Evolutionary conservation across 768 basidiomycete species (phyloP).

Genomic region (Tricholoma sp.): DNA sequence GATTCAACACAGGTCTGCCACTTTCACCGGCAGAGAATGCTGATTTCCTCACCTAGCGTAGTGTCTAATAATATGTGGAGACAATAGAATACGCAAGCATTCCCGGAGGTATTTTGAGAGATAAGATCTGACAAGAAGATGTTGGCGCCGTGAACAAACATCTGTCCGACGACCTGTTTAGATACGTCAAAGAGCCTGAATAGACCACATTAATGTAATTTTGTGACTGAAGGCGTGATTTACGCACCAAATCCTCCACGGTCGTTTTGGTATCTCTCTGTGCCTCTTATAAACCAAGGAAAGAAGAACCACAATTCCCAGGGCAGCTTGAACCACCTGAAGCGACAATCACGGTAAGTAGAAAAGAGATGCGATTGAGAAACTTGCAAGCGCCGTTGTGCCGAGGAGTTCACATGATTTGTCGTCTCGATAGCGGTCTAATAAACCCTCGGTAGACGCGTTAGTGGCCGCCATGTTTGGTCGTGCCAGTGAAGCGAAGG

Average conservation of each 20-base stretch:
- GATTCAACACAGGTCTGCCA: not conserved
- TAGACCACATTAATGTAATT: conserved; percentile 10
- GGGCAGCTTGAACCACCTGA: conserved; percentile 76
- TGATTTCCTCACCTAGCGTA: conserved; percentile 62
- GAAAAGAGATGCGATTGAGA: conserved; percentile 24
- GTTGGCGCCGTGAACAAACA: conserved; percentile 77
- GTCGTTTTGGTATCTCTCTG: conserved; percentile 76
- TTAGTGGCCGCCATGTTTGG: not conserved
- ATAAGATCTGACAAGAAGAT: conserved; percentile 74
- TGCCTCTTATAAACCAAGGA: conserved; percentile 88
- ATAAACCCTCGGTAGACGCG: conserved; percentile 1
- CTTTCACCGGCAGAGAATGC: not conserved
- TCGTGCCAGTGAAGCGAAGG: not conserved
- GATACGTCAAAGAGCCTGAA: conserved; percentile 86
- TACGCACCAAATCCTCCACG: conserved; percentile 88
- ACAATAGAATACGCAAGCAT: conserved; percentile 91
- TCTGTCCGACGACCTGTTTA: conserved; percentile 85
- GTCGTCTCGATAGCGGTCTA: conserved; percentile 34
- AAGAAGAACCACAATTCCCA: conserved; percentile 88
- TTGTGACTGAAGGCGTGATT: not conserved
- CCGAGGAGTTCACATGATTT: conserved; percentile 51
- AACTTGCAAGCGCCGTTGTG: conserved; percentile 43
- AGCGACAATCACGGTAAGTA: conserved; percentile 43
- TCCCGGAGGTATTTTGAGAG: conserved; percentile 62
- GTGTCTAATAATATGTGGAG: conserved; percentile 91